These are phyloP conservation scores for Globisporangium spiculum DNA, from an alignment of 352 stramenopile genomes.

Conservation along the genomic window DNA sequence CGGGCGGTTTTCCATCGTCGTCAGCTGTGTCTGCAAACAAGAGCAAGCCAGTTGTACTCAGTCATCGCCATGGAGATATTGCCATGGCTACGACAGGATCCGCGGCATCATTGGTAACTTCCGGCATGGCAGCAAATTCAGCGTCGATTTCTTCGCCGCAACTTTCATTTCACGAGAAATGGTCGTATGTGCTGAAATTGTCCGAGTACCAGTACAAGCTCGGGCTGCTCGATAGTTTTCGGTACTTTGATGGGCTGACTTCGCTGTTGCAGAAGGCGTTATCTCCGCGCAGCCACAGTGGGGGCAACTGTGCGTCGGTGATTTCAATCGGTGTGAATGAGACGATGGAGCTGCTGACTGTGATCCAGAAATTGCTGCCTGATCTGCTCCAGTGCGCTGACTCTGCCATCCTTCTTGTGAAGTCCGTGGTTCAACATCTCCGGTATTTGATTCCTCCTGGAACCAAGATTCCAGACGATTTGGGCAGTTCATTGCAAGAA, in stretches of 20 bases:
- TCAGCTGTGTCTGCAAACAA: neutral
- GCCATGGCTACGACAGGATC: constrained; percentile 15
- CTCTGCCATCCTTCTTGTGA: constrained; percentile 62
- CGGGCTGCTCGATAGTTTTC: constrained; percentile 61
- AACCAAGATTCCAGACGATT: constrained; percentile 33
- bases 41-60: constrained; percentile 15
- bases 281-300: constrained; percentile 39
- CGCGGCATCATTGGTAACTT: constrained; percentile 9
- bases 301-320: constrained; percentile 35
- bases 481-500: constrained; percentile 54
- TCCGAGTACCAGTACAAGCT: constrained; percentile 83
- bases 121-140: constrained; percentile 7
- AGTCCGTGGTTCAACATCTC: constrained; percentile 74
- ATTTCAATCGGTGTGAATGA: constrained; percentile 66
- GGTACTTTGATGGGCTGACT: constrained; percentile 78
- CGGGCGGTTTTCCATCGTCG: neutral
- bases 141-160: constrained; percentile 21
- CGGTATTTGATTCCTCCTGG: constrained; percentile 69
- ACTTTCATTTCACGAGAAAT: constrained; percentile 67
- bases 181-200: constrained; percentile 80
- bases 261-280: constrained; percentile 79
- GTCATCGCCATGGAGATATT: constrained; percentile 34
- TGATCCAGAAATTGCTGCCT: constrained; percentile 69
- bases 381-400: constrained; percentile 65
- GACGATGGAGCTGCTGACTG: constrained; percentile 68